Conservation (phyloP, 2,329 filamentous ascomycete genomes). For the Claviceps humidiphila region DNA sequence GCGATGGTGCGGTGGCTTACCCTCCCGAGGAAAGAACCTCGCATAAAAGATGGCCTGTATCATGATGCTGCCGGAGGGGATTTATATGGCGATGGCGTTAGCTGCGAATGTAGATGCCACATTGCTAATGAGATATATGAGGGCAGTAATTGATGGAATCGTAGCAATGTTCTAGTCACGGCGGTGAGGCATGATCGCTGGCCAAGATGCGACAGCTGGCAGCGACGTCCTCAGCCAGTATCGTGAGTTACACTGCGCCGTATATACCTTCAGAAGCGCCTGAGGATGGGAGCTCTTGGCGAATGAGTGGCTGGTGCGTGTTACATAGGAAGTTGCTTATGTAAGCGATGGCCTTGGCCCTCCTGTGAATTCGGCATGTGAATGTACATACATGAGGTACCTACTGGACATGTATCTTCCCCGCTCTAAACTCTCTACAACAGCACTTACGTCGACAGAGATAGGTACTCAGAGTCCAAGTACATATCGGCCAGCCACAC, state of each 20-base stretch:
- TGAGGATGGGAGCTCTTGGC: background rate
- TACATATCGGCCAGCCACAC: no score
- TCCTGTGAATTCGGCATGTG: no score
- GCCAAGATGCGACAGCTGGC: background rate
- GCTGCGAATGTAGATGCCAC: background rate
- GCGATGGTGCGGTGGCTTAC: slow-evolving; percentile 19
- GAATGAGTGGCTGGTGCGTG: no score
- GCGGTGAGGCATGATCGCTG: background rate
- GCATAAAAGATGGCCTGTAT: slow-evolving; percentile 62
- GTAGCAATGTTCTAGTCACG: background rate
- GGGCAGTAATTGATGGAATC: background rate
- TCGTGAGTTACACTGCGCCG: background rate
- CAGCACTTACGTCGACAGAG: no score
- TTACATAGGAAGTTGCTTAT: no score
- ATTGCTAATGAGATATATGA: background rate
- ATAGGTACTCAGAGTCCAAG: no score
- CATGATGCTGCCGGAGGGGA: slow-evolving; percentile 25
- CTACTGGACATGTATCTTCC: no score
- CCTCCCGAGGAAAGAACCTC: slow-evolving; percentile 53
- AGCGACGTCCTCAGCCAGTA: background rate
- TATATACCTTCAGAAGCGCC: background rate
- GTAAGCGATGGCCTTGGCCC: no score
- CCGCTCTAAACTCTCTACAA: no score
- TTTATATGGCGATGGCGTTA: background rate
- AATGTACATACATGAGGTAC: no score